Conservation (phyloP, 352 stramenopile genomes). For the Pythium brachiatum region DNA sequence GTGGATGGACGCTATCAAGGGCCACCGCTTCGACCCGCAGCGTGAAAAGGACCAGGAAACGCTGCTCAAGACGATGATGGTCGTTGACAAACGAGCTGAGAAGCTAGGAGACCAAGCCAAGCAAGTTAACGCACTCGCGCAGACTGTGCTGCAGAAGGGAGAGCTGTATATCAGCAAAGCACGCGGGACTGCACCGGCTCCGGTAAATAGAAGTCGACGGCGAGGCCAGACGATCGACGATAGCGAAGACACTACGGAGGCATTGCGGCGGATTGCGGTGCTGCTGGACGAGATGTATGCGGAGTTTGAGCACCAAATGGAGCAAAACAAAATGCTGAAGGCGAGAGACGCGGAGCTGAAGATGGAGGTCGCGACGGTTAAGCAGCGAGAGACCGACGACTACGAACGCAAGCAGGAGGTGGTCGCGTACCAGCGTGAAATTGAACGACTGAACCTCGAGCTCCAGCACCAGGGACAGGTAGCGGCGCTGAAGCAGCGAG, state of each 20-base stretch:
- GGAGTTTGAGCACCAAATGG: conserved; percentile 47
- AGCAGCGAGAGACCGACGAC: conserved; percentile 7
- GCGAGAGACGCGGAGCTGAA: conserved; percentile 25
- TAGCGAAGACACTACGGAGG: conserved; percentile 32
- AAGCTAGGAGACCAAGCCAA: conserved; percentile 18
- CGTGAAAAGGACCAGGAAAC: conserved; percentile 40
- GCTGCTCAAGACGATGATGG: conserved; percentile 34
- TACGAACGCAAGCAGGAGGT: neutral
- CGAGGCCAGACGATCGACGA: conserved; percentile 8
- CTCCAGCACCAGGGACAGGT: neutral
- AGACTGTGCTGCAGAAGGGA: conserved; percentile 14
- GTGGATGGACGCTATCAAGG: conserved; percentile 72
- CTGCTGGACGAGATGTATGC: conserved; percentile 55
- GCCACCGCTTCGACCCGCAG: conserved; percentile 63
- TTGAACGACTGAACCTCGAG: neutral
- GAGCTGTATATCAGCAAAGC: neutral
- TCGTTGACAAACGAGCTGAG: conserved; percentile 32
- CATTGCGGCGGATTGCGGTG: conserved; percentile 46
- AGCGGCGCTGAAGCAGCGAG: neutral
- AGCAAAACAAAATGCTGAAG: conserved; percentile 36
- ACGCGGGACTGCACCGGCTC: conserved; percentile 18
- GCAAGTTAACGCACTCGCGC: conserved; percentile 10
- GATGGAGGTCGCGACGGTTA: conserved; percentile 10
- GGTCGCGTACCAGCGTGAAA: neutral
- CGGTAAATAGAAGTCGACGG: conserved; percentile 18